Percentiles rank a stretch among this genome's conserved stretches.
These are phyloP conservation scores for Pugionium cornutum DNA, from an alignment of 345 rosid species.

Conservation along the genomic window DNA sequence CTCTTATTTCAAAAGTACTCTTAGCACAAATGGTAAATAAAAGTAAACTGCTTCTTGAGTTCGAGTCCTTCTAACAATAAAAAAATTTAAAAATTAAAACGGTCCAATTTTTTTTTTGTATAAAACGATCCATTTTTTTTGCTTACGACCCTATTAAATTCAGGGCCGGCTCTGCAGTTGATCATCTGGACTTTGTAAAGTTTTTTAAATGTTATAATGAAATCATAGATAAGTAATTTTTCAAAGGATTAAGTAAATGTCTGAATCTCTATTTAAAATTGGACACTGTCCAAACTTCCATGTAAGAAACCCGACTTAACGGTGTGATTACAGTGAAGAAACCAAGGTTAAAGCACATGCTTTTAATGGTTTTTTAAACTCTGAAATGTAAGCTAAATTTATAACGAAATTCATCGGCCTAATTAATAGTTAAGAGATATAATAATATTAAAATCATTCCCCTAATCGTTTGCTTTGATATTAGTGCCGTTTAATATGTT, in stretches of 20 bases:
- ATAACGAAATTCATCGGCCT: background rate
- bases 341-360: constrained; percentile 42
- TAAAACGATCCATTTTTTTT: no score
- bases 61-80: no score
- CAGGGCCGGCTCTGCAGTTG: no score
- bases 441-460: constrained; percentile 32
- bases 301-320: background rate
- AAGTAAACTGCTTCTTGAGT: no score
- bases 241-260: constrained; percentile 12
- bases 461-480: constrained; percentile 24
- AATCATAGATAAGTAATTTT: background rate
- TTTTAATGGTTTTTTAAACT: constrained; percentile 8
- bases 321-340: constrained; percentile 30
- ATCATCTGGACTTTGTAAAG: no score
- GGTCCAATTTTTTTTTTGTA: no score
- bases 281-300: constrained; percentile 34
- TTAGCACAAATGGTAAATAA: no score
- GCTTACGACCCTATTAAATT: no score
- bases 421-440: constrained; percentile 5
- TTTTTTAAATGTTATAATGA: no score
- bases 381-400: constrained; percentile 3
- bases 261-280: background rate
- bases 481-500: constrained; percentile 14
- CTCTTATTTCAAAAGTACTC: no score
- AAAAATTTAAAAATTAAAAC: no score